Evolutionary conservation across 345 rosid genomes (phyloP).

Genomic region (Populus ilicifolia): DNA sequence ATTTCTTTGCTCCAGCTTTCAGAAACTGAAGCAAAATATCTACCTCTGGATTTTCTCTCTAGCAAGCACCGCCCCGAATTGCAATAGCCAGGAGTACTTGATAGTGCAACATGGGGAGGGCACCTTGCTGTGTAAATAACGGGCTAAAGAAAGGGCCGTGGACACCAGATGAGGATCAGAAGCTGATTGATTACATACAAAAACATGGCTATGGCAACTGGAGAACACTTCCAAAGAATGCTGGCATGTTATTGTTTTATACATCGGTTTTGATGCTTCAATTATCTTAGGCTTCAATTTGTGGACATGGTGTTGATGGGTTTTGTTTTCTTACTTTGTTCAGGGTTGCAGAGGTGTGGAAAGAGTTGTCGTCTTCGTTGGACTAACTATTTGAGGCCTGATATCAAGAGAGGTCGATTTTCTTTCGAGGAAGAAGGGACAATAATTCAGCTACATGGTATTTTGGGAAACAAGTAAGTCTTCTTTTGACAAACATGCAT

Average conservation of each 20-base stretch:
- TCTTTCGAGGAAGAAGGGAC: constrained; percentile 28
- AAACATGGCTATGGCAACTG: constrained; percentile 30
- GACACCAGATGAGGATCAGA: constrained; percentile 32
- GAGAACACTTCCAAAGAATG: constrained; percentile 30
- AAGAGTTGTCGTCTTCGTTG: too few species aligned
- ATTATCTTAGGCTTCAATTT: too few species aligned
- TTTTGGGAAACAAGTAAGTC: constrained; percentile 26
- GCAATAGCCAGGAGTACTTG: too few species aligned
- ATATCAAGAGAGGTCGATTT: too few species aligned
- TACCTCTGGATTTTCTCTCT: neutral
- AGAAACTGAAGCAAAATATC: neutral
- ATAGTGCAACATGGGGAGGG: constrained; percentile 26
- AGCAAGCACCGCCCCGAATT: too few species aligned
- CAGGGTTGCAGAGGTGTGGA: constrained; percentile 28
- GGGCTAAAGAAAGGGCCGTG: too few species aligned
- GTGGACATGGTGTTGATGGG: neutral
- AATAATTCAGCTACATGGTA: constrained; percentile 23
- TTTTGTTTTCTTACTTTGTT: neutral
- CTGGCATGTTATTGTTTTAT: constrained; percentile 10
- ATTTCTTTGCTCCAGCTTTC: neutral
- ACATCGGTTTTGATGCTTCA: neutral
- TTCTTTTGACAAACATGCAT: neutral
- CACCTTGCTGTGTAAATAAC: constrained; percentile 21
- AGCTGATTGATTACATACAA: constrained; percentile 23
- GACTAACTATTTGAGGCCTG: too few species aligned